A percentile compares a stretch with the other conserved stretches of the same genome.
Conservation (phyloP, 495 filamentous ascomycete species). For the Arthonia radiata region DNA sequence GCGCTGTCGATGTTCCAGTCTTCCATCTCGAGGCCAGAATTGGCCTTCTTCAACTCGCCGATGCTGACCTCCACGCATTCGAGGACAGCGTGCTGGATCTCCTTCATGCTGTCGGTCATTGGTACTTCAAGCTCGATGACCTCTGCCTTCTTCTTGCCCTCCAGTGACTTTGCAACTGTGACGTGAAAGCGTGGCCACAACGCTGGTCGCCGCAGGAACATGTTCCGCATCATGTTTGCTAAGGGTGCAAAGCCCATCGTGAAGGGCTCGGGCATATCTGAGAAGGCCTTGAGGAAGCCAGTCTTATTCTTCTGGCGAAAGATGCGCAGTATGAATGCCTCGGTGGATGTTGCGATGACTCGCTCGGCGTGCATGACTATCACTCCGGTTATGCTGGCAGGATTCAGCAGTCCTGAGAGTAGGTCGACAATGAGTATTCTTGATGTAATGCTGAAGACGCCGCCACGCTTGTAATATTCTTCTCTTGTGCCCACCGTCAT, state of each 20-base stretch:
- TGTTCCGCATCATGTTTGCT: slow-evolving; percentile 72
- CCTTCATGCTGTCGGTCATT: slow-evolving; percentile 82
- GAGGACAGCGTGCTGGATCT: slow-evolving; percentile 82
- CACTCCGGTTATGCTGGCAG: slow-evolving; percentile 68
- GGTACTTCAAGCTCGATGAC: slow-evolving; percentile 93
- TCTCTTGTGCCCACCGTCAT: slow-evolving; percentile 68
- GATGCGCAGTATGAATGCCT: slow-evolving; percentile 86
- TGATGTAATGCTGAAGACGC: slow-evolving; percentile 88
- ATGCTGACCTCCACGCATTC: slow-evolving; percentile 94
- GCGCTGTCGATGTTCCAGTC: slow-evolving; percentile 96
- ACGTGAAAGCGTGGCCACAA: slow-evolving; percentile 93
- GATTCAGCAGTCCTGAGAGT: slow-evolving; percentile 54
- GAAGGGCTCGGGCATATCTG: slow-evolving; percentile 82
- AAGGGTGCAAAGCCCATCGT: slow-evolving; percentile 73
- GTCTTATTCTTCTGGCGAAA: slow-evolving; percentile 79
- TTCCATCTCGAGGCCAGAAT: slow-evolving; percentile 77
- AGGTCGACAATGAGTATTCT: slow-evolving; percentile 87
- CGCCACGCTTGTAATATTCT: slow-evolving; percentile 70
- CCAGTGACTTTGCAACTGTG: slow-evolving; percentile 62
- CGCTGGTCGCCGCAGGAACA: slow-evolving; percentile 71
- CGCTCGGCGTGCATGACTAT: slow-evolving; percentile 75
- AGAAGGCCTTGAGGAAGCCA: slow-evolving; percentile 91
- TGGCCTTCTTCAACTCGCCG: slow-evolving; percentile 69
- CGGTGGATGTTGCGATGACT: slow-evolving; percentile 64
- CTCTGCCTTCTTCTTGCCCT: slow-evolving; percentile 80